phyloP scores from a whole-genome alignment of 2,329 filamentous ascomycete species.

The Canariomyces notabilis region DNA sequence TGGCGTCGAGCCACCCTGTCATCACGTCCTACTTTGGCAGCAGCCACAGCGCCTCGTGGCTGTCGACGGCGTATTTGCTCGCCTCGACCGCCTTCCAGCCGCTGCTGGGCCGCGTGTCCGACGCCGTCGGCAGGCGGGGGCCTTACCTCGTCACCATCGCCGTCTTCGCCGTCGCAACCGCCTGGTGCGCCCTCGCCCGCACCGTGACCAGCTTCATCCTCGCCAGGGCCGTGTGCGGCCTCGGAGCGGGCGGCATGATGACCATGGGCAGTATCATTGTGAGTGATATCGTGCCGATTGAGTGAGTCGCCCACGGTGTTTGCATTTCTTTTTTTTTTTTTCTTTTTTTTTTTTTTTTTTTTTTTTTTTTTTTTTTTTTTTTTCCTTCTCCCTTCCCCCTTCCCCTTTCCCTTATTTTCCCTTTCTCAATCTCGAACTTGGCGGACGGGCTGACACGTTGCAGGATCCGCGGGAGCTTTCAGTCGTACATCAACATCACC shows the following conservation, averaged over 20 bases:
- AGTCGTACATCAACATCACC: constrained; percentile 63
- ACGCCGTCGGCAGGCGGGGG: constrained; percentile 64
- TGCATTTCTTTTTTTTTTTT: no score
- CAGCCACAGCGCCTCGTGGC: constrained; percentile 76
- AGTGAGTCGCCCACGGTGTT: constrained; percentile 39
- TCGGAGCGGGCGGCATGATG: constrained; percentile 68
- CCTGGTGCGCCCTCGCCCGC: constrained; percentile 63
- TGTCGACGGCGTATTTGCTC: constrained; percentile 73
- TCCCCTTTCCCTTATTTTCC: constrained; percentile 3
- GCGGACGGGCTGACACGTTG: constrained; percentile 13
- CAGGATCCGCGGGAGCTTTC: constrained; percentile 59
- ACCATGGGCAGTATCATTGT: constrained; percentile 66
- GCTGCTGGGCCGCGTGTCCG: constrained; percentile 67
- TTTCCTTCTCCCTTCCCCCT: no score
- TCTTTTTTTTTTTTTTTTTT: no score
- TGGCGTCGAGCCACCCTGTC: constrained; percentile 73
- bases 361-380: no score
- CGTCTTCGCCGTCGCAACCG: constrained; percentile 59
- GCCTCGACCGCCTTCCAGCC: constrained; percentile 74
- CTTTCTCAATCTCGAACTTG: background rate
- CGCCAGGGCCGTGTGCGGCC: constrained; percentile 64
- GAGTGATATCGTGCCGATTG: constrained; percentile 68
- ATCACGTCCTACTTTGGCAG: constrained; percentile 76
- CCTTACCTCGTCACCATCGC: constrained; percentile 60
- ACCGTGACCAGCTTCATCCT: constrained; percentile 66